These are phyloP conservation scores for Boletus pseudo-olivaceus DNA, from an alignment of 768 basidiomycete genomes.

Conservation along the genomic window DNA sequence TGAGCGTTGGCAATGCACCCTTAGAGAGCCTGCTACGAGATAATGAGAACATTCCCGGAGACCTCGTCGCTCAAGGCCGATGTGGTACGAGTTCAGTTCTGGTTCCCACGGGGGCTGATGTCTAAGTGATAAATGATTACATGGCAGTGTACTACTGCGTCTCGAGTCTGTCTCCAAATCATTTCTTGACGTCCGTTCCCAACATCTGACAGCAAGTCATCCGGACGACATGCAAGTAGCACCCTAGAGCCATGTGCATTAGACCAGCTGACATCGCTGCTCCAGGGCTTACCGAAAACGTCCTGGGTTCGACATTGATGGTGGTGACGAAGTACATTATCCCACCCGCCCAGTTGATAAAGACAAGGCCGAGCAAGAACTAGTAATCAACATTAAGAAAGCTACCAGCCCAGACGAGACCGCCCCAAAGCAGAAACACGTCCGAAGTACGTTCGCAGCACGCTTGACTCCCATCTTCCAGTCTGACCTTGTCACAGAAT, in stretches of 20 bases:
- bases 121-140: neutral
- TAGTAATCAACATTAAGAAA: constrained; percentile 96
- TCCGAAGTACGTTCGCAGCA: constrained; percentile 71
- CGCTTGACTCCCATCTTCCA: constrained; percentile 4
- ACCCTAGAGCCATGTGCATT: neutral
- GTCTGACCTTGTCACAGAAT: constrained; percentile 54
- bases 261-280: constrained; percentile 7
- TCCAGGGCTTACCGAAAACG: constrained; percentile 34
- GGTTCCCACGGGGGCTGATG: constrained; percentile 21
- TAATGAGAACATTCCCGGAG: constrained; percentile 16
- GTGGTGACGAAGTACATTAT: constrained; percentile 78
- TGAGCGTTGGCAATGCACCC: constrained; percentile 2
- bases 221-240: constrained; percentile 26
- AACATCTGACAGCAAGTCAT: constrained; percentile 2
- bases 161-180: neutral
- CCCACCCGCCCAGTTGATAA: constrained; percentile 98
- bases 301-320: constrained; percentile 61
- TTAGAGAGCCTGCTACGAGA: constrained; percentile 13
- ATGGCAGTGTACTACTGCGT: too few species aligned
- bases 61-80: neutral
- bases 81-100: neutral
- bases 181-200: constrained; percentile 1
- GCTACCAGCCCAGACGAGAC: constrained; percentile 93
- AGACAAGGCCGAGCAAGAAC: constrained; percentile 95
- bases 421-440: constrained; percentile 99